A percentile compares a stretch with the other conserved stretches of the same genome.
phyloP scores from a whole-genome alignment of 140 eudicot species.

The Bidens hawaiensis region DNA sequence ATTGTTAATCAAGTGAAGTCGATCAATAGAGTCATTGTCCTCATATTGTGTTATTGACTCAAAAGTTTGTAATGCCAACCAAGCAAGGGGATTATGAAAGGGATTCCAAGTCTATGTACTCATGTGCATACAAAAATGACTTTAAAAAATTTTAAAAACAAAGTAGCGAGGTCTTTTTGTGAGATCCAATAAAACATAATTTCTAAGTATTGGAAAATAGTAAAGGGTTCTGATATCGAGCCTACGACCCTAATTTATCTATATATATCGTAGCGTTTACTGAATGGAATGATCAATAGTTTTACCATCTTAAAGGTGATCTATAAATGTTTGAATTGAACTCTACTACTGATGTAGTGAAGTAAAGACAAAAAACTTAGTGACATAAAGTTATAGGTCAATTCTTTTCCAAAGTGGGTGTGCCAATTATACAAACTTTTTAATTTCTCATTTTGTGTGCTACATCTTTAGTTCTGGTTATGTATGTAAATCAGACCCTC shows the following conservation, averaged over 20 bases:
- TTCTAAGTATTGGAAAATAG: too few relatives aligned
- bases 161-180: constrained; percentile 10
- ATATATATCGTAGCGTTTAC: too few relatives aligned
- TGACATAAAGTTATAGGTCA: background rate
- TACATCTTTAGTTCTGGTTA: background rate
- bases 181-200: constrained; percentile 15
- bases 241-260: too few relatives aligned
- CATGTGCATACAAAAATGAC: constrained; percentile 13
- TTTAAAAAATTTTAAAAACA: background rate
- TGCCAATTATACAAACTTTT: too few relatives aligned
- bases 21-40: constrained; percentile 22
- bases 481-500: background rate
- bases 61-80: constrained; percentile 24
- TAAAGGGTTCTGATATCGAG: too few relatives aligned
- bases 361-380: too few relatives aligned
- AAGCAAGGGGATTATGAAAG: constrained; percentile 19
- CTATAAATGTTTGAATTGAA: constrained; percentile 23
- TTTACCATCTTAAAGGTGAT: background rate
- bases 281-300: too few relatives aligned
- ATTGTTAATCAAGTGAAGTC: constrained; percentile 17
- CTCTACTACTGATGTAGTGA: constrained; percentile 15
- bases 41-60: constrained; percentile 39
- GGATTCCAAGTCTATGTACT: constrained; percentile 41
- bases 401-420: background rate
- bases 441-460: too few relatives aligned